These are phyloP conservation scores for Cladophialophora yegresii DNA, from an alignment of 2,329 filamentous ascomycete genomes.

Conservation along the genomic window DNA sequence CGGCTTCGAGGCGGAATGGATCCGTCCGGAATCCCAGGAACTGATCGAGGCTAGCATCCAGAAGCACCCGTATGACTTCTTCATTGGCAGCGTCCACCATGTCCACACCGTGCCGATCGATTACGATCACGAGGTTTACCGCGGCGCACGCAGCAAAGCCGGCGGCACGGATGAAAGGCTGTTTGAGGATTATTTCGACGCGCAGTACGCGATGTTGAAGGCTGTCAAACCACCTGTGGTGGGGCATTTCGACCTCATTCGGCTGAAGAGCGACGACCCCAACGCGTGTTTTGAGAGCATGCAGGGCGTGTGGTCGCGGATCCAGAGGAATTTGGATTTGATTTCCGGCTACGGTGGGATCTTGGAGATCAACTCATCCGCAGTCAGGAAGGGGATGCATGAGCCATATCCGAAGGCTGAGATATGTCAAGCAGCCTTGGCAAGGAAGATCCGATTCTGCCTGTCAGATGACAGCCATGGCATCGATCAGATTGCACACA, in stretches of 20 bases:
- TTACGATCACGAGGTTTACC: slow-evolving; percentile 71
- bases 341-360: slow-evolving; percentile 74
- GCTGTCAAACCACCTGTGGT: slow-evolving; percentile 74
- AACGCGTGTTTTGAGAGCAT: slow-evolving; percentile 61
- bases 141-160: slow-evolving; percentile 58
- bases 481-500: slow-evolving; percentile 80
- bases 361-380: slow-evolving; percentile 86
- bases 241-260: slow-evolving; percentile 91
- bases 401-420: slow-evolving; percentile 84
- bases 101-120: slow-evolving; percentile 86
- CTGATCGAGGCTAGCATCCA: slow-evolving; percentile 62
- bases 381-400: slow-evolving; percentile 80
- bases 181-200: slow-evolving; percentile 83
- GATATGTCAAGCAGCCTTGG: slow-evolving; percentile 76
- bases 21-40: slow-evolving; percentile 66
- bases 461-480: slow-evolving; percentile 95
- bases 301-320: slow-evolving; percentile 69
- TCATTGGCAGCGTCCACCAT: slow-evolving; percentile 91
- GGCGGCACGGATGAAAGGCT: slow-evolving; percentile 70
- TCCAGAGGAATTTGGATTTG: slow-evolving; percentile 72
- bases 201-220: slow-evolving; percentile 77
- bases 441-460: slow-evolving; percentile 76
- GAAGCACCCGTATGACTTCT: slow-evolving; percentile 75
- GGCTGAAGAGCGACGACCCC: slow-evolving; percentile 73
- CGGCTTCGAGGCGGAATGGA: slow-evolving; percentile 93